These are phyloP conservation scores for Thelonectria discophora DNA, from an alignment of 2,329 filamentous ascomycete species.

Conservation along the genomic window DNA sequence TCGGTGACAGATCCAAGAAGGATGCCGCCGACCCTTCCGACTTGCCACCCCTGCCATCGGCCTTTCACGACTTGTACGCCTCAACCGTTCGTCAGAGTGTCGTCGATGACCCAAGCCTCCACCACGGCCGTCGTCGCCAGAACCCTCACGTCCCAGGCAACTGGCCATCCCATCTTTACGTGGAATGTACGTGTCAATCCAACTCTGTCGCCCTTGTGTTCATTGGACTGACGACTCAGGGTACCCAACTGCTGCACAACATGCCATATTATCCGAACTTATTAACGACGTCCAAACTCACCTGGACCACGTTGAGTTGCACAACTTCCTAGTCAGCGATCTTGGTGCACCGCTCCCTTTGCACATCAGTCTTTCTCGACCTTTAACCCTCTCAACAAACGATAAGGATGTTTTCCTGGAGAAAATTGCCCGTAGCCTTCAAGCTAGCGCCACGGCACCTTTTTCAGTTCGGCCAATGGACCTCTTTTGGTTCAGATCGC, in stretches of 20 bases:
- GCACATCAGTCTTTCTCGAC: conserved; percentile 89
- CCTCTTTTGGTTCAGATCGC: conserved; percentile 62
- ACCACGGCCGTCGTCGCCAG: conserved; percentile 83
- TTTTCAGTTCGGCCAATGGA: conserved; percentile 53
- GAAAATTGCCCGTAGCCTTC: conserved; percentile 57
- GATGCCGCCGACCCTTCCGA: conserved; percentile 29
- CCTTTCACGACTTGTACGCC: conserved; percentile 91
- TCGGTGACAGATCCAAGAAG: conserved; percentile 15
- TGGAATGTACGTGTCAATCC: conserved; percentile 77
- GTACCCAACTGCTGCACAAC: conserved; percentile 62
- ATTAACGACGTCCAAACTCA: conserved; percentile 49
- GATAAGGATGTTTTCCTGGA: conserved; percentile 74
- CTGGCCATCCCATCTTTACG: conserved; percentile 92
- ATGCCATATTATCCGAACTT: conserved; percentile 55
- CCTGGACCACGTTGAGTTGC: conserved; percentile 56
- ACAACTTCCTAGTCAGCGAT: conserved; percentile 78
- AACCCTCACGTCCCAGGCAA: conserved; percentile 87
- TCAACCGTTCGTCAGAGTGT: conserved; percentile 80
- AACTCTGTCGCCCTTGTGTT: neutral
- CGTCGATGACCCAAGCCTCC: conserved; percentile 82
- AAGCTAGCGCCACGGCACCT: conserved; percentile 34
- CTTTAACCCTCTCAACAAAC: conserved; percentile 77
- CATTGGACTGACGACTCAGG: conserved; percentile 56
- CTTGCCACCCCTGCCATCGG: conserved; percentile 78
- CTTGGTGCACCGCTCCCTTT: conserved; percentile 81